Evolutionary conservation across 768 basidiomycete genomes (phyloP).

Genomic region (Termitomyces sp.): DNA sequence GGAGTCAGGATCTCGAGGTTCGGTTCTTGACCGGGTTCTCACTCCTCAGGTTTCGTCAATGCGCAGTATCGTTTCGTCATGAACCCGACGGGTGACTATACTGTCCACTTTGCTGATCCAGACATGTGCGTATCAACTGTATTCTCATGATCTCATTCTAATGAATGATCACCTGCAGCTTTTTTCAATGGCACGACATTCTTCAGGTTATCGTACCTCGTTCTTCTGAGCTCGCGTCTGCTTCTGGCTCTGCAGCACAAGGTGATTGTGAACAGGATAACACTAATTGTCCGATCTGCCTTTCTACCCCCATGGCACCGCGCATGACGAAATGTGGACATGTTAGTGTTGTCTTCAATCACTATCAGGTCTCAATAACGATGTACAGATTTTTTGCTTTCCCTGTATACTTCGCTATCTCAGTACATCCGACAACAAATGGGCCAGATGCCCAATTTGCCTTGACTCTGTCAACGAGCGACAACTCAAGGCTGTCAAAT

Average conservation of each 20-base stretch:
- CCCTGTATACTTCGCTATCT: conserved; percentile 92
- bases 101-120: conserved; percentile 94
- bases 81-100: conserved; percentile 88
- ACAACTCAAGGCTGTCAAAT: conserved; percentile 91
- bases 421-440: conserved; percentile 80
- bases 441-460: conserved; percentile 94
- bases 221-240: conserved; percentile 66
- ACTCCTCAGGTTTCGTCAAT: conserved; percentile 77
- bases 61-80: conserved; percentile 95
- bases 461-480: conserved; percentile 88
- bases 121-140: conserved; percentile 65
- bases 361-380: conserved; percentile 9
- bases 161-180: conserved; percentile 40
- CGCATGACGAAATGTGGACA: conserved; percentile 98
- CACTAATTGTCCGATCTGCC: conserved; percentile 89
- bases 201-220: conserved; percentile 92
- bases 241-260: conserved; percentile 40
- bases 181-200: conserved; percentile 95
- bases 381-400: conserved; percentile 80
- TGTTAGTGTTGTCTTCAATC: conserved; percentile 46
- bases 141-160: background rate
- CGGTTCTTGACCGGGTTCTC: conserved; percentile 13
- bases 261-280: conserved; percentile 49
- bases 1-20: conserved; percentile 5
- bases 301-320: conserved; percentile 84